A percentile compares a stretch with the other conserved stretches of the same genome.
These are phyloP conservation scores for Daldinia sp. DNA, from an alignment of 2,329 filamentous ascomycete species.

Conservation along the genomic window DNA sequence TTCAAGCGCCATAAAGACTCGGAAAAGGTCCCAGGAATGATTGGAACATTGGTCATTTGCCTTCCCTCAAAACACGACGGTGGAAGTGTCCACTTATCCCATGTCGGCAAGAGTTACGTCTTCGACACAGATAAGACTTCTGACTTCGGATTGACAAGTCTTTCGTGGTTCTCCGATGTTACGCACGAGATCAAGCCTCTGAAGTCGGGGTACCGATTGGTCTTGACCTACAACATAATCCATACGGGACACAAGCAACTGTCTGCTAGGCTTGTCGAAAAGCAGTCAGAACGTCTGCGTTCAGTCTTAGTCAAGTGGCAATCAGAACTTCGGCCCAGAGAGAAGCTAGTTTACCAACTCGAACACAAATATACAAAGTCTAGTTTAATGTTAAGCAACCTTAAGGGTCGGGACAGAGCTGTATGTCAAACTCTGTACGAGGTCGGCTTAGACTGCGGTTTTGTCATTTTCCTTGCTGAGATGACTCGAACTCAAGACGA, in stretches of 20 bases:
- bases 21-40: slow-evolving; percentile 56
- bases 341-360: slow-evolving; percentile 33
- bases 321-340: neutral
- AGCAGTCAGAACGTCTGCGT: slow-evolving; percentile 25
- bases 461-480: slow-evolving; percentile 34
- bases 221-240: slow-evolving; percentile 59
- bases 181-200: slow-evolving; percentile 56
- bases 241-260: slow-evolving; percentile 30
- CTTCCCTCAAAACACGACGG: slow-evolving; percentile 56
- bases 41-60: slow-evolving; percentile 56
- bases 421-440: slow-evolving; percentile 31
- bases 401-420: slow-evolving; percentile 40
- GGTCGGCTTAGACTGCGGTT: slow-evolving; percentile 20
- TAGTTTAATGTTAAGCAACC: slow-evolving; percentile 33
- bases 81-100: slow-evolving; percentile 52
- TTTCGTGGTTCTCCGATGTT: slow-evolving; percentile 59
- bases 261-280: slow-evolving; percentile 25
- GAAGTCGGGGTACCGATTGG: slow-evolving; percentile 53
- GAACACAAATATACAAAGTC: slow-evolving; percentile 40
- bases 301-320: slow-evolving; percentile 27
- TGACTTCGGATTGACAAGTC: slow-evolving; percentile 43
- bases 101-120: slow-evolving; percentile 43
- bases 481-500: slow-evolving; percentile 24
- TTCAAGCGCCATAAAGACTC: slow-evolving; percentile 56
- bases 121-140: slow-evolving; percentile 47